A percentile compares a stretch with the other conserved stretches of the same genome.
Evolutionary conservation across 2,329 filamentous ascomycete species (phyloP).

Genomic region (Geosmithia putterillii): DNA sequence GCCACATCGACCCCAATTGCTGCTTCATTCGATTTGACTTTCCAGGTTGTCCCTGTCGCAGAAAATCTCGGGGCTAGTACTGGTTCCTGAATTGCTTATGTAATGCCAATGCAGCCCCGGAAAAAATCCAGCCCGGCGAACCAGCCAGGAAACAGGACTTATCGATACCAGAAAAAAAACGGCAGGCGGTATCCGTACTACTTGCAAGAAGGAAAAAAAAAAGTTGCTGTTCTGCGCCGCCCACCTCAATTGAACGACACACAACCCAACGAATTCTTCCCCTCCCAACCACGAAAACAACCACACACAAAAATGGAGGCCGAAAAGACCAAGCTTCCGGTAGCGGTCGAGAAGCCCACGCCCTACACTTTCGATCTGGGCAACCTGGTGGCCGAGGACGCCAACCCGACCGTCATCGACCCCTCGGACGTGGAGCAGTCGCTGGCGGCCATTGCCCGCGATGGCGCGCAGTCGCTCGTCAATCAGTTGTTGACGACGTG

Average conservation of each 20-base stretch:
- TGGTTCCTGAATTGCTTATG: not conserved
- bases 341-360: constrained; percentile 67
- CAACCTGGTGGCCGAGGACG: constrained; percentile 73
- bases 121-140: not conserved
- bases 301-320: constrained; percentile 16
- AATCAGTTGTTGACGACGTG: constrained; percentile 91
- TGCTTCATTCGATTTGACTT: not conserved
- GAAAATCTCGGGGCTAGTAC: not conserved
- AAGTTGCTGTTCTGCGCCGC: not conserved
- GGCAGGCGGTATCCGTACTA: not conserved
- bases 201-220: not conserved
- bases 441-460: constrained; percentile 65
- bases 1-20: not conserved
- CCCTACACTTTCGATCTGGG: constrained; percentile 91
- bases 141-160: not conserved
- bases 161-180: not conserved
- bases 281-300: not conserved
- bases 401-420: constrained; percentile 62
- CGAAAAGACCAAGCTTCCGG: constrained; percentile 37
- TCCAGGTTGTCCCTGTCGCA: not conserved
- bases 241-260: not conserved
- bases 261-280: not conserved
- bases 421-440: constrained; percentile 46
- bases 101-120: not conserved
- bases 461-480: constrained; percentile 82